A percentile compares a stretch with the other conserved stretches of the same genome.
Conservation (phyloP, 441 rosid species). For the Kokia cookei region DNA sequence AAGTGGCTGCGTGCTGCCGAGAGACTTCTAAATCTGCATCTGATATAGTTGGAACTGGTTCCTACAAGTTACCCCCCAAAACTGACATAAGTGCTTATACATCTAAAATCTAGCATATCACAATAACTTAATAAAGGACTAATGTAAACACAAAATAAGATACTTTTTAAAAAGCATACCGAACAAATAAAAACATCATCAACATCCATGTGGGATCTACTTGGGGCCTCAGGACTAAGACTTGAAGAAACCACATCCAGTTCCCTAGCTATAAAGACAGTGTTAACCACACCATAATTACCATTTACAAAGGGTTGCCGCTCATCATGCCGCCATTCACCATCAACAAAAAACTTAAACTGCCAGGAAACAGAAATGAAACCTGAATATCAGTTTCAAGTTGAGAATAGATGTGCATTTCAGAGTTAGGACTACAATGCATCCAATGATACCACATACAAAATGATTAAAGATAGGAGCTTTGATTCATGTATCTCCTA, state of each 20-base stretch:
- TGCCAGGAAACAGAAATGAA: constrained; percentile 31
- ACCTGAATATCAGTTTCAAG: constrained; percentile 12
- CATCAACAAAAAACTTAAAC: constrained; percentile 72
- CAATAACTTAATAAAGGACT: neutral
- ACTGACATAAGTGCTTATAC: neutral
- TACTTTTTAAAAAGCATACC: constrained; percentile 28
- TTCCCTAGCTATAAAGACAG: constrained; percentile 43
- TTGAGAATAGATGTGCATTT: neutral
- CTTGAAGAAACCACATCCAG: constrained; percentile 35
- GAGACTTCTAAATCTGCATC: constrained; percentile 52
- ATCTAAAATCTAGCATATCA: neutral
- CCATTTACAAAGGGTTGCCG: constrained; percentile 51
- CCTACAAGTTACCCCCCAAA: neutral
- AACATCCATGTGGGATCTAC: constrained; percentile 67
- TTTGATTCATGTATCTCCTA: neutral
- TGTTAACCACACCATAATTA: constrained; percentile 65
- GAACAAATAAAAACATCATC: constrained; percentile 44
- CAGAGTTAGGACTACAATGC: neutral
- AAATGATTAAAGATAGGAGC: neutral
- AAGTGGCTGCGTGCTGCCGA: constrained; percentile 53
- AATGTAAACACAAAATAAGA: neutral
- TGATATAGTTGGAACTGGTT: constrained; percentile 41
- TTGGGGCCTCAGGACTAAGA: constrained; percentile 32
- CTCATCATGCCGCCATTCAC: constrained; percentile 64
- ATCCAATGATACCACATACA: neutral